Evolutionary conservation across 805 yeast species (phyloP).

Genomic region (Zygosaccharomyces kombuchaensis): DNA sequence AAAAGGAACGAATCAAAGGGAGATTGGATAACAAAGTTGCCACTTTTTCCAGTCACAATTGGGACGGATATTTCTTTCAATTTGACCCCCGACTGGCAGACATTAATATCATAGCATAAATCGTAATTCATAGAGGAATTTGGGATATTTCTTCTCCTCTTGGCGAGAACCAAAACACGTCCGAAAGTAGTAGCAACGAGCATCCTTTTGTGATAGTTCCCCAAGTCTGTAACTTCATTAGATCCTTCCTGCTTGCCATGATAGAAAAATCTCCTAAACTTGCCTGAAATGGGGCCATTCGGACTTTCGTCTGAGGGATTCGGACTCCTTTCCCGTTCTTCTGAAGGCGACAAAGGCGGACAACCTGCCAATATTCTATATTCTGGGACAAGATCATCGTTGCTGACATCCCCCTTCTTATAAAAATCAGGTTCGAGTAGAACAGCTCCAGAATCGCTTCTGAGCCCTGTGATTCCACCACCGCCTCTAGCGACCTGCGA

Average conservation of each 20-base stretch:
- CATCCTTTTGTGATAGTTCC: conserved; percentile 45
- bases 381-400: conserved; percentile 16
- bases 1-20: conserved; percentile 51
- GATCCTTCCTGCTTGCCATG: conserved; percentile 15
- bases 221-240: conserved; percentile 24
- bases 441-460: conserved; percentile 31
- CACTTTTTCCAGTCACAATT: conserved; percentile 30
- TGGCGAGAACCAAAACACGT: conserved; percentile 50
- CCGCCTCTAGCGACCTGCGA: conserved; percentile 45
- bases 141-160: conserved; percentile 36
- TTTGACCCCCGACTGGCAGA: conserved; percentile 48
- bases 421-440: conserved; percentile 33
- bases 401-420: conserved; percentile 22
- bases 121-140: conserved; percentile 38
- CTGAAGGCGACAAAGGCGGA: background rate
- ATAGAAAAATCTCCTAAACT: conserved; percentile 30
- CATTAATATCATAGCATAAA: conserved; percentile 49
- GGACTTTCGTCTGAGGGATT: conserved; percentile 11
- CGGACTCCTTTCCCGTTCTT: background rate
- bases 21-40: conserved; percentile 53
- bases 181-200: conserved; percentile 60
- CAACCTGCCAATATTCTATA: conserved; percentile 20
- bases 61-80: conserved; percentile 54
- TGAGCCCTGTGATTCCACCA: conserved; percentile 40
- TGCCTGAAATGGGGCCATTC: conserved; percentile 21